phyloP scores from a whole-genome alignment of 2,329 filamentous ascomycete genomes.

The Cadophora sp. region DNA sequence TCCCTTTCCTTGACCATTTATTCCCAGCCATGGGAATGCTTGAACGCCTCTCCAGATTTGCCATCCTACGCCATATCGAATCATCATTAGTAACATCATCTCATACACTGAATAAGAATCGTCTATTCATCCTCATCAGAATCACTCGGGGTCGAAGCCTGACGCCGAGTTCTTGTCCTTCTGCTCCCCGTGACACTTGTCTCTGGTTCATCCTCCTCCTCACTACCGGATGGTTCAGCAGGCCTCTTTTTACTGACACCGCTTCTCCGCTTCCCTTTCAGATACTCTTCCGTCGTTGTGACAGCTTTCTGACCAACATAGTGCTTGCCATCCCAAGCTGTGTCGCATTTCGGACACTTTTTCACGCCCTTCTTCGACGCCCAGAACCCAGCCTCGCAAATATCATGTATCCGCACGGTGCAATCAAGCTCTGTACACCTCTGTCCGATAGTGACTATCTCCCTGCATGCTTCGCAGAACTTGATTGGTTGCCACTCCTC shows the following conservation, averaged over 20 bases:
- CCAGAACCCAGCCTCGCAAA: constrained; percentile 78
- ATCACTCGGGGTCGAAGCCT: constrained; percentile 14
- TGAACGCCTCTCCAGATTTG: constrained; percentile 4
- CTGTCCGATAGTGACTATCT: constrained; percentile 86
- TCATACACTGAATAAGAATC: background rate
- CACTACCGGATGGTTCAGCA: constrained; percentile 9
- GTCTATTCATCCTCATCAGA: constrained; percentile 14
- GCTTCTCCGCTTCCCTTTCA: constrained; percentile 43
- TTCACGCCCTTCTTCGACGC: constrained; percentile 55
- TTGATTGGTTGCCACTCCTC: constrained; percentile 78
- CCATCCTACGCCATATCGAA: background rate
- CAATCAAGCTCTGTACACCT: constrained; percentile 76
- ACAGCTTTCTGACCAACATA: constrained; percentile 45
- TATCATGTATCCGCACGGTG: constrained; percentile 74
- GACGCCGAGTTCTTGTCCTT: constrained; percentile 17
- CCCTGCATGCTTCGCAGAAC: constrained; percentile 85
- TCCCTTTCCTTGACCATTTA: background rate
- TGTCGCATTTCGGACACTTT: constrained; percentile 68
- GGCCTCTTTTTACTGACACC: constrained; percentile 32
- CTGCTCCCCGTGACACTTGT: constrained; percentile 8
- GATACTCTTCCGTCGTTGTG: constrained; percentile 43
- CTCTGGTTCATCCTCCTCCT: constrained; percentile 29
- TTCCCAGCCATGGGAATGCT: background rate
- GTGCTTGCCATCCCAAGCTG: constrained; percentile 52
- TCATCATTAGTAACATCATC: background rate